Base-by-base conservation (phyloP, 768 basidiomycete genomes). In the Exidia glandulosa region DNA sequence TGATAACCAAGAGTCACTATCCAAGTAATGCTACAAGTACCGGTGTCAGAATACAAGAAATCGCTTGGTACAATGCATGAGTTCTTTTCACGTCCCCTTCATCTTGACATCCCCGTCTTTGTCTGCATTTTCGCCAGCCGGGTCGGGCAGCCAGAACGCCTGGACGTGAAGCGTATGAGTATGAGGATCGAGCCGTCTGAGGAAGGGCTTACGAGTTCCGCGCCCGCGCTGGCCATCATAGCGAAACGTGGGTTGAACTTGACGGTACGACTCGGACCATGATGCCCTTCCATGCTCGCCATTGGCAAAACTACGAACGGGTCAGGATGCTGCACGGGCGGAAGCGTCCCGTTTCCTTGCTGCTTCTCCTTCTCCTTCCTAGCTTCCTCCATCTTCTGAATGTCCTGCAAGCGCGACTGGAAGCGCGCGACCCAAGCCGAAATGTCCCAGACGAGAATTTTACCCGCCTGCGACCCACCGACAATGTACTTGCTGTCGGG, bases 401-500 rank as follows among this genome's bases (percentile, higher is more conserved):
- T 36, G 3, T 60, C 45, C 9, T 14, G 4, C 5, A 25, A 13
- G 25, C 19, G 19, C 19, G 25, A 9, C 30, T n/a, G 9, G 7
- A 54, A 7, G 60, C 60, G 10, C 10, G 54, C 19, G 61, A 58
- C n/a, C 61, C 76, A 74, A 60, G 74, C 37, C 32, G 82, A 79
- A 37, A 90, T 75, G 66, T 98, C 94, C 94, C 94, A 99, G 23
- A 95, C 74, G 54, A 80, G 71, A n/a, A 98, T 75, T 65, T 81
- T 84, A 50, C 96, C 96, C 68, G 94, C 86, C 32, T 88, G 77
- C 67, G 85, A 87, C 58, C 96, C 96, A 25, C 89, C 81, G 4
- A 96, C 71, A 47, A 98, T 79, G 66, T 81, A 99, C 70, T 90
- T 90, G 71, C 92, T 93, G 70, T 99, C 95, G 0, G 92, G 90